phyloP scores from a whole-genome alignment of 2,329 filamentous ascomycete genomes.

The Aspergillus costaricaensis region DNA sequence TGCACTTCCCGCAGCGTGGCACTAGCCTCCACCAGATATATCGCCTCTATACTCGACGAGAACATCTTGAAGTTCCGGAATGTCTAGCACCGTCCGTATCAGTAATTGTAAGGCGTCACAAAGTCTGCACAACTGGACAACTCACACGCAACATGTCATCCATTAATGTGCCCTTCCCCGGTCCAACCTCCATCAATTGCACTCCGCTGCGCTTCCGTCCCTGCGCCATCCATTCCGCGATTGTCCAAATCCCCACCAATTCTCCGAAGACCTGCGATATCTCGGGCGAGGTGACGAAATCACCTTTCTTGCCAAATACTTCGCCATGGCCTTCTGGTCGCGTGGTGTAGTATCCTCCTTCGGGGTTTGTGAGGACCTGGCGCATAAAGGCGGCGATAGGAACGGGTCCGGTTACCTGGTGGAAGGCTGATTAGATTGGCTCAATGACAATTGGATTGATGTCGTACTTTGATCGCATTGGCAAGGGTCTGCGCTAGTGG shows the following conservation, averaged over 20 bases:
- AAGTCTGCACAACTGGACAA: background rate
- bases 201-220: slow-evolving; percentile 72
- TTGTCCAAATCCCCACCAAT: slow-evolving; percentile 89
- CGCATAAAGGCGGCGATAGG: slow-evolving; percentile 96
- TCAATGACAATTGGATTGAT: background rate
- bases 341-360: slow-evolving; percentile 91
- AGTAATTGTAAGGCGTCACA: background rate
- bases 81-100: slow-evolving; percentile 56
- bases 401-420: slow-evolving; percentile 81
- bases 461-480: slow-evolving; percentile 76
- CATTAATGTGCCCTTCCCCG: slow-evolving; percentile 93
- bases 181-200: slow-evolving; percentile 90
- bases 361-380: slow-evolving; percentile 89
- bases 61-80: slow-evolving; percentile 80
- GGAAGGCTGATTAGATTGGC: background rate
- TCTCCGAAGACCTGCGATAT: slow-evolving; percentile 98
- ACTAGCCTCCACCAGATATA: slow-evolving; percentile 96
- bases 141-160: slow-evolving; percentile 87
- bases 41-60: slow-evolving; percentile 73
- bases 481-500: slow-evolving; percentile 84
- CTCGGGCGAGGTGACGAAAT: slow-evolving; percentile 96
- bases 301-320: slow-evolving; percentile 88
- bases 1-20: slow-evolving; percentile 74
- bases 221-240: slow-evolving; percentile 95
- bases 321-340: slow-evolving; percentile 69